Conservation (phyloP, 306 rosid species). For the cucumber (Cucumis sativus) region Cucumber_9930_V3 NC_026657.2:29760001-29760500, state of each 20-base stretch:
- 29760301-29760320: conserved; percentile 83
- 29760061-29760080: background rate
- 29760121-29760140: background rate
- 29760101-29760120: background rate
- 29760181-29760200: background rate
- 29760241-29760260: conserved; percentile 48
- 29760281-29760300: conserved; percentile 76
- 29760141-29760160: background rate
- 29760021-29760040: background rate
- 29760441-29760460: conserved; percentile 76
- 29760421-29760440: conserved; percentile 77
- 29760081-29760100: background rate
- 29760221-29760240: conserved; percentile 12
- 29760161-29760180: background rate
- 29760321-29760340: conserved; percentile 75
- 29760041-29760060: background rate
- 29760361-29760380: conserved; percentile 40
- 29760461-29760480: conserved; percentile 75
- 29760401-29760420: conserved; percentile 87
- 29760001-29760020: background rate
- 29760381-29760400: conserved; percentile 31
- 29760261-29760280: conserved; percentile 79
- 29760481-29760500: conserved; percentile 93
- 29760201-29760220: conserved; percentile 28
- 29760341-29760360: conserved; percentile 66